Percentiles rank a stretch among this genome's conserved stretches.
Conservation (phyloP, 495 filamentous ascomycete genomes). For the Hyaloscypha hepaticicola region DNA sequence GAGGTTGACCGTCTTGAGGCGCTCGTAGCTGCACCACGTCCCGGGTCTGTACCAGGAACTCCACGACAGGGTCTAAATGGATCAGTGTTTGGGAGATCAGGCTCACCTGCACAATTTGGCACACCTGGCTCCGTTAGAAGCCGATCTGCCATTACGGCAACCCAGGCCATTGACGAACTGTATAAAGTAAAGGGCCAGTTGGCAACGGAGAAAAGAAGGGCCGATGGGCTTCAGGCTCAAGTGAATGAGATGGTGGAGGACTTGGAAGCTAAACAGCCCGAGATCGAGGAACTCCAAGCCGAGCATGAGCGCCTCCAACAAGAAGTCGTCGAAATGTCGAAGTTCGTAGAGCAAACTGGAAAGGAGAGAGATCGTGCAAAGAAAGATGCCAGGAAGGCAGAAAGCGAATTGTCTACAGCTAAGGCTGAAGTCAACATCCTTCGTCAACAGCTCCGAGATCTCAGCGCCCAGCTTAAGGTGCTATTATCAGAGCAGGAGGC, state of each 20-base stretch:
- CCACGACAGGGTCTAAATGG: conserved; percentile 55
- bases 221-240: conserved; percentile 65
- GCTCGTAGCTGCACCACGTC: conserved; percentile 23
- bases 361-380: conserved; percentile 57
- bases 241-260: conserved; percentile 75
- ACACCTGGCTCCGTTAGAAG: conserved; percentile 51
- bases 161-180: conserved; percentile 51
- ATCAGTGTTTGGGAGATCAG: conserved; percentile 37
- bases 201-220: conserved; percentile 65
- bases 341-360: conserved; percentile 58
- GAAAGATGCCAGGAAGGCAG: conserved; percentile 67
- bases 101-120: conserved; percentile 49
- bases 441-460: conserved; percentile 83
- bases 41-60: conserved; percentile 53
- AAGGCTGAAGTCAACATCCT: conserved; percentile 75
- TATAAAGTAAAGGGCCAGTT: conserved; percentile 53
- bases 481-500: conserved; percentile 79
- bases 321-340: conserved; percentile 80
- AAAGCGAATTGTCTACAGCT: conserved; percentile 66
- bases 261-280: conserved; percentile 68
- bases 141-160: conserved; percentile 46
- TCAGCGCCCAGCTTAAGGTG: conserved; percentile 85
- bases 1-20: conserved; percentile 67
- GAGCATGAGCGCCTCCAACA: conserved; percentile 66
- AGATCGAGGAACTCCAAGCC: conserved; percentile 63